These are phyloP conservation scores for Elsinoe perseae DNA, from an alignment of 2,329 filamentous ascomycete genomes.

Conservation along the genomic window DNA sequence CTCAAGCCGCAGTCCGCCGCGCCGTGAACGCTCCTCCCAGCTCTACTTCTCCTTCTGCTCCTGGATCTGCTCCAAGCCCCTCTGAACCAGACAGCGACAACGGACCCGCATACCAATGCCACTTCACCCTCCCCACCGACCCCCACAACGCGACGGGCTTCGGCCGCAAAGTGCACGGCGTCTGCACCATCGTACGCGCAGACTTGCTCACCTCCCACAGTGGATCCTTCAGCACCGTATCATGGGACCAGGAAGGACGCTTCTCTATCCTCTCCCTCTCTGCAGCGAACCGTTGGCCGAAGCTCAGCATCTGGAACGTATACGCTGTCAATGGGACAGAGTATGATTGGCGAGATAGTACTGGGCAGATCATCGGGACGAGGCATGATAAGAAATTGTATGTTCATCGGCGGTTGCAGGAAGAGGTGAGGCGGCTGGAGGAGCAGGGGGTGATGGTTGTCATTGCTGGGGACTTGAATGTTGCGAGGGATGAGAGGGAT, in stretches of 20 bases:
- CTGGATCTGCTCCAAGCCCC: slow-evolving; percentile 17
- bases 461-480: slow-evolving; percentile 47
- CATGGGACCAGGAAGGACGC: slow-evolving; percentile 48
- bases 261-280: slow-evolving; percentile 40
- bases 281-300: slow-evolving; percentile 19
- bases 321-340: slow-evolving; percentile 49
- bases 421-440: slow-evolving; percentile 39
- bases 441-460: slow-evolving; percentile 37
- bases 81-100: not conserved
- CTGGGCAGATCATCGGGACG: slow-evolving; percentile 37
- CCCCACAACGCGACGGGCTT: slow-evolving; percentile 44
- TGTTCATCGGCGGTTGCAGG: slow-evolving; percentile 41
- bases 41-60: slow-evolving; percentile 20
- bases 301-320: slow-evolving; percentile 44
- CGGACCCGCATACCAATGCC: slow-evolving; percentile 35
- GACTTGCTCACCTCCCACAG: slow-evolving; percentile 33
- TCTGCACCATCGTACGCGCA: slow-evolving; percentile 42
- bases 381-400: slow-evolving; percentile 46
- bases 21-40: slow-evolving; percentile 29
- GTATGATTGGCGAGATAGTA: slow-evolving; percentile 38
- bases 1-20: slow-evolving; percentile 33
- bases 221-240: slow-evolving; percentile 33
- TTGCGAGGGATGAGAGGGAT: slow-evolving; percentile 39
- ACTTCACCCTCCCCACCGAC: slow-evolving; percentile 44
- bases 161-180: slow-evolving; percentile 46